These are phyloP conservation scores for Tinospora cordifolia DNA, from an alignment of 164 flowering plant species.

Conservation along the genomic window DNA sequence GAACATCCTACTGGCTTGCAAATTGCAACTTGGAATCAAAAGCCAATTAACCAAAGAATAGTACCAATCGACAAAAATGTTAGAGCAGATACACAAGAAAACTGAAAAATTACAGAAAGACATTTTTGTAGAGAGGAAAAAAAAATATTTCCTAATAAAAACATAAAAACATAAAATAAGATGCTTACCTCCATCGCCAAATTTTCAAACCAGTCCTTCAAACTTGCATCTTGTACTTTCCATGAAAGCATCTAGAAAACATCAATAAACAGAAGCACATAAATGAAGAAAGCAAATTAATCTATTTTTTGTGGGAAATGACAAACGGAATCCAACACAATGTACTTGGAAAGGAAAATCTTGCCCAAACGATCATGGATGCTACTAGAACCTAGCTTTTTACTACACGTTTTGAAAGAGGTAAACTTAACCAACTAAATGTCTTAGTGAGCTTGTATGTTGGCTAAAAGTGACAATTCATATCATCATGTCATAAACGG, in stretches of 20 bases:
- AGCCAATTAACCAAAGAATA: no score
- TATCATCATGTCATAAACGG: no score
- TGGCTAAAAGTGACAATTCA: no score
- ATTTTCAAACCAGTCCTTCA: conserved; percentile 17
- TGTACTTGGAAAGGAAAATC: not conserved
- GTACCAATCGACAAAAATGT: not conserved
- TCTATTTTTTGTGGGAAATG: not conserved
- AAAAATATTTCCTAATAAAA: not conserved
- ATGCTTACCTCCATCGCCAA: conserved; percentile 16
- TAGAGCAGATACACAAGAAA: not conserved
- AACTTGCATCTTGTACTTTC: conserved; percentile 16
- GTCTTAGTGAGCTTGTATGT: no score
- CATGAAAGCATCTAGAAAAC: conserved; percentile 14
- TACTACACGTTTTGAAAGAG: not conserved
- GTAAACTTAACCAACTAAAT: no score
- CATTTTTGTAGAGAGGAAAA: not conserved
- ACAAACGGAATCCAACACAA: not conserved
- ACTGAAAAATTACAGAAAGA: no score
- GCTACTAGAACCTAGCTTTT: not conserved
- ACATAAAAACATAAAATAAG: not conserved
- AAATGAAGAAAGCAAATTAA: not conserved
- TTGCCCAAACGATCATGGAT: not conserved
- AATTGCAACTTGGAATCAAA: no score
- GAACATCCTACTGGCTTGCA: no score
- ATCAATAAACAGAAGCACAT: not conserved